Evolutionary conservation across 805 yeast species (phyloP).

Genomic region (Candida succiphila): DNA sequence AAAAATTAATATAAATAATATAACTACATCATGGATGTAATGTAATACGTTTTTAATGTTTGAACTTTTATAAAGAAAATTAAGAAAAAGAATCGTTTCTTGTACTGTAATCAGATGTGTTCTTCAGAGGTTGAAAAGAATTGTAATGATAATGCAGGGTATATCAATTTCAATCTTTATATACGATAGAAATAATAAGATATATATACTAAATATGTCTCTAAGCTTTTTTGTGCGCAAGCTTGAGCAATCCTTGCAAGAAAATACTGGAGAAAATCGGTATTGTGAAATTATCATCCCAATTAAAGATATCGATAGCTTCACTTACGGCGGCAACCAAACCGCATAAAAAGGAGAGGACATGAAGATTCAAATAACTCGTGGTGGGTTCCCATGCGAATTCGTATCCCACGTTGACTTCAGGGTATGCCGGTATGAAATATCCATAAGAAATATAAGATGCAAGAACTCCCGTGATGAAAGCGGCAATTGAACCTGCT

Average conservation of each 20-base stretch:
- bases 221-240: slow-evolving; percentile 3
- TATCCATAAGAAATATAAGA: slow-evolving; percentile 63
- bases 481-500: slow-evolving; percentile 89
- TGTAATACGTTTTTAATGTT: not conserved
- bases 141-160: not conserved
- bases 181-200: not conserved
- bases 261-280: slow-evolving; percentile 77
- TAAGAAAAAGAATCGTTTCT: no score
- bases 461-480: slow-evolving; percentile 56
- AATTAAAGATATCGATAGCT: slow-evolving; percentile 61
- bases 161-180: not conserved
- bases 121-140: no score
- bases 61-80: no score
- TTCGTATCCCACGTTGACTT: slow-evolving; percentile 38
- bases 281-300: slow-evolving; percentile 93
- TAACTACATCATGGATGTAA: not conserved
- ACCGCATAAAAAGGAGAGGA: slow-evolving; percentile 57
- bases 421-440: slow-evolving; percentile 54
- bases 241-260: slow-evolving; percentile 24
- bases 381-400: slow-evolving; percentile 58
- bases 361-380: slow-evolving; percentile 43
- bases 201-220: not conserved
- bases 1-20: no score
- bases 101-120: no score
- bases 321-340: slow-evolving; percentile 81